Percentiles rank a stretch among this genome's conserved stretches.
phyloP scores from a whole-genome alignment of 257 asterid genomes.

The Solanum chiquidenum region DNA sequence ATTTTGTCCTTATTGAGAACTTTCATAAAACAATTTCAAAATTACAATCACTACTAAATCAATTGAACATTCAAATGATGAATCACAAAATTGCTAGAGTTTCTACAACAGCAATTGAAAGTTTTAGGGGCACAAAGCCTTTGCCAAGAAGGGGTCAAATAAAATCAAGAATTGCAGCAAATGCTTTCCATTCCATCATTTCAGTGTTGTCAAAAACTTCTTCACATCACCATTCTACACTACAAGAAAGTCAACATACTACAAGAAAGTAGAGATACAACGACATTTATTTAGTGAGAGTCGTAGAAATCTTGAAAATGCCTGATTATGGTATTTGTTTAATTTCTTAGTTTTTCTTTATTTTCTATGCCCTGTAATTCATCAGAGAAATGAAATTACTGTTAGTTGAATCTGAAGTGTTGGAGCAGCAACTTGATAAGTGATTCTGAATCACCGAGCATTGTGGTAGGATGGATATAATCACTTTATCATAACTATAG shows the following conservation, averaged over 20 bases:
- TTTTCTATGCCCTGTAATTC: background rate
- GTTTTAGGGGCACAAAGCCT: background rate
- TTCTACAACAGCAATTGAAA: background rate
- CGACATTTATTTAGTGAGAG: no score
- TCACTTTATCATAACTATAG: background rate
- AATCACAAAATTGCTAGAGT: slow-evolving; percentile 8
- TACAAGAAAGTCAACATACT: background rate
- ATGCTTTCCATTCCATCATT: slow-evolving; percentile 26
- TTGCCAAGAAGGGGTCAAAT: slow-evolving; percentile 40
- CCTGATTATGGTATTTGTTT: background rate
- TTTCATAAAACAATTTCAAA: background rate
- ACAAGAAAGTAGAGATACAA: background rate
- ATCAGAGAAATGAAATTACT: background rate
- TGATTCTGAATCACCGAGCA: background rate
- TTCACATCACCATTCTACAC: slow-evolving; percentile 17
- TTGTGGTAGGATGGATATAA: background rate
- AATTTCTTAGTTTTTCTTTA: background rate
- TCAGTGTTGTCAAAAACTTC: slow-evolving; percentile 20
- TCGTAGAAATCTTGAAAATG: background rate
- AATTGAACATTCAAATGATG: background rate
- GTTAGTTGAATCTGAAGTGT: background rate
- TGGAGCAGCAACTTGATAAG: background rate
- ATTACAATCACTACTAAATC: background rate
- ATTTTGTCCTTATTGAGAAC: background rate
- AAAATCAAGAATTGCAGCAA: slow-evolving; percentile 33